These are phyloP conservation scores for Hyaloscypha finlandica DNA, from an alignment of 495 filamentous ascomycete species.

Conservation along the genomic window DNA sequence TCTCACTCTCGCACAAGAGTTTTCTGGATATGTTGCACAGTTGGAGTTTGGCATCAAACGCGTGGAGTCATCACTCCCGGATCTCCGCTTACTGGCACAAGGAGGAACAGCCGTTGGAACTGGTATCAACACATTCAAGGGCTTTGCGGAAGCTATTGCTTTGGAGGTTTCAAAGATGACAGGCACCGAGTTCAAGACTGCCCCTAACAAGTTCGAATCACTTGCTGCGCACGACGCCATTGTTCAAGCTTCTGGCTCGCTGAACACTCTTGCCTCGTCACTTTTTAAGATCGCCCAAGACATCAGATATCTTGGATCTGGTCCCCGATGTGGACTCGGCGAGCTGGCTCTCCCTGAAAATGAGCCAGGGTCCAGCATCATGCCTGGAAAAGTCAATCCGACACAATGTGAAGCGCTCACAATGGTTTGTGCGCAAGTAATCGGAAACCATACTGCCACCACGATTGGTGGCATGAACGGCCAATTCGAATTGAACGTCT, in stretches of 20 bases:
- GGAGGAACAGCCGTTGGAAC: conserved; percentile 97
- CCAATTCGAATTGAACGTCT: conserved; percentile 98
- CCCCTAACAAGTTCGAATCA: conserved; percentile 98
- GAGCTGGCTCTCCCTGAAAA: conserved; percentile 94
- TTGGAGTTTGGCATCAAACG: conserved; percentile 88
- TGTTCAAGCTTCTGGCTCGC: conserved; percentile 87
- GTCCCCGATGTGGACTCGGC: conserved; percentile 91
- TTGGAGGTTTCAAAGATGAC: conserved; percentile 89
- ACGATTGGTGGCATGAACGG: conserved; percentile 96
- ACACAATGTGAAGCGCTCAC: conserved; percentile 98
- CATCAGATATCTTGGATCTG: conserved; percentile 93
- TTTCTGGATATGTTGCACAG: conserved; percentile 96
- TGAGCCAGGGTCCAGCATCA: conserved; percentile 95
- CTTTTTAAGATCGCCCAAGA: conserved; percentile 99
- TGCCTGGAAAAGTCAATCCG: conserved; percentile 99
- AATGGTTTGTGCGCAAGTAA: conserved; percentile 96
- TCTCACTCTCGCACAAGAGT: conserved; percentile 94
- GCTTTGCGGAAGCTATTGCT: conserved; percentile 92
- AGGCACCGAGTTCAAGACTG: conserved; percentile 89
- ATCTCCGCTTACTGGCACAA: conserved; percentile 82
- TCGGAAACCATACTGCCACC: conserved; percentile 91
- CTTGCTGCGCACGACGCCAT: conserved; percentile 97
- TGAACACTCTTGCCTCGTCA: conserved; percentile 91
- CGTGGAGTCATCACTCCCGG: conserved; percentile 78
- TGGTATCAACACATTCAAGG: conserved; percentile 94